phyloP scores from a whole-genome alignment of 129 eudicot genomes.

The Flaveria linearis region DNA sequence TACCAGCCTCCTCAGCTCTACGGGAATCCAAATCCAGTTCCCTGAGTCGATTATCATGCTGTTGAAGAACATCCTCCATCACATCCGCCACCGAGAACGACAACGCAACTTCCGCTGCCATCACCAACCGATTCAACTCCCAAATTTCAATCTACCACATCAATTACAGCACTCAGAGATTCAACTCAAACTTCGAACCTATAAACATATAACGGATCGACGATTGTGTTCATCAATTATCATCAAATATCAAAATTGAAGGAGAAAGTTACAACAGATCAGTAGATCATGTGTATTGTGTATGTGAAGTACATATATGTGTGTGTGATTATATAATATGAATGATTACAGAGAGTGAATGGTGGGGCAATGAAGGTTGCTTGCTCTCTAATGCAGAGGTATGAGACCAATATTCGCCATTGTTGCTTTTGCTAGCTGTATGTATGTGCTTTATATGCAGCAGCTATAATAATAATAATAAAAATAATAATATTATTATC shows the following conservation, averaged over 20 bases:
- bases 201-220: neutral
- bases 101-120: slow-evolving; percentile 60
- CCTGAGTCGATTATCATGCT: slow-evolving; percentile 59
- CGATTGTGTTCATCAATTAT: slow-evolving; percentile 15
- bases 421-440: slow-evolving; percentile 42
- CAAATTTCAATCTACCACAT: slow-evolving; percentile 27
- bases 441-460: slow-evolving; percentile 43
- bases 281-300: no score
- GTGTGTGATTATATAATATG: slow-evolving; percentile 1
- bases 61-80: slow-evolving; percentile 97
- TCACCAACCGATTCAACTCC: slow-evolving; percentile 24
- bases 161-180: neutral
- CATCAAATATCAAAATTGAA: slow-evolving; percentile 27
- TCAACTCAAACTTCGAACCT: neutral
- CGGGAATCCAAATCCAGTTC: slow-evolving; percentile 90
- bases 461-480: no score
- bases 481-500: no score
- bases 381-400: slow-evolving; percentile 29
- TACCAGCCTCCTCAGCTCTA: slow-evolving; percentile 96
- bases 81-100: slow-evolving; percentile 80
- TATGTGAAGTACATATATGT: no score
- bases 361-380: slow-evolving; percentile 37
- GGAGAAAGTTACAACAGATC: slow-evolving; percentile 8
- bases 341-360: slow-evolving; percentile 21
- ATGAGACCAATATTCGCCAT: slow-evolving; percentile 38